Base-by-base conservation (phyloP, 2,329 filamentous ascomycete species). In the Rosellinia necatrix region DNA sequence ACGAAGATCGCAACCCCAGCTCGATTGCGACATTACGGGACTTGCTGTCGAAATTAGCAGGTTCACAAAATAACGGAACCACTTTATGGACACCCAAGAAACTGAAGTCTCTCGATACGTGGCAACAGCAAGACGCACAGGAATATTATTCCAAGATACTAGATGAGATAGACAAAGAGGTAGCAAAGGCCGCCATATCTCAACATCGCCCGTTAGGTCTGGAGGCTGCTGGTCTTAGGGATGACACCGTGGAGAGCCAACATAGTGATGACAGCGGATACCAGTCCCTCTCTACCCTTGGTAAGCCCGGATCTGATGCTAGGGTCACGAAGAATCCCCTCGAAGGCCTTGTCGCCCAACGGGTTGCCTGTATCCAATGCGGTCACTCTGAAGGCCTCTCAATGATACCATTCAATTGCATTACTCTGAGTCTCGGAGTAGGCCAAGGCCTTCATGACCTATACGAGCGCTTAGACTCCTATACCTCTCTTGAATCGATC, bases 81-180 rank as follows among this genome's bases (percentile, higher is more conserved):
- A 88, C 87, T 17, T 78, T 97, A 12, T 96, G 91, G 91, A 92
- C 92, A 6, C 90, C 91, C 0, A 77, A 82, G 0, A 84, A 88
- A 51, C 77, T 97, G 41, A 96, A 96, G 73, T 92, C 87, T 8
- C 96, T 97, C 88, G 93, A 88, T 72, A 96, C 90, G 25, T 96
- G 90, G 84, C 90, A 96, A 64, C 94, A 97, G 70, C 94, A 99
- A 73, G 94, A 99, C 74, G 94, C 94, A 4, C 94, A 97, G 70
- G 94, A 99, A 72, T 99, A 97, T 72, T 97, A 90, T 67, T 93
- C 91, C 13, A 96, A 93, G 67, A 81, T 99, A 12, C 74, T 97
- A 43, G 91, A 93, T 63, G 87, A 92, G 65, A 78, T 96, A 24
- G 91, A 97, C 67, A 88, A 88, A 66, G 91, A 96, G 68, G 78